These are phyloP conservation scores for Monilinia vaccinii-corymbosi DNA, from an alignment of 2,329 filamentous ascomycete genomes.

Conservation along the genomic window DNA sequence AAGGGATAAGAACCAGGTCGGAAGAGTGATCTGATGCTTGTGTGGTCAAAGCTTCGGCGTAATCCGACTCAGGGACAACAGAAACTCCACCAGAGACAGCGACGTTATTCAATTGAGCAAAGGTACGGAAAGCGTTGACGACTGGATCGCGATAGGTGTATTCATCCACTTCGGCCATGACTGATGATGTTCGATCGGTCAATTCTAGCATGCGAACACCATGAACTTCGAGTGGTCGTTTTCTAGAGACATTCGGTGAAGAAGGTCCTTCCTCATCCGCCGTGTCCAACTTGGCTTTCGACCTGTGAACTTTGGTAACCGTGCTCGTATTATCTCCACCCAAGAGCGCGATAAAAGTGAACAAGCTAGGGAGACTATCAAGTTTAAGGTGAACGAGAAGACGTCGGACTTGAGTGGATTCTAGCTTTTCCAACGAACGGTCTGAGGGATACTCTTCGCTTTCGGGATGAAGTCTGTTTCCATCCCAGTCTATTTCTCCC, in stretches of 20 bases:
- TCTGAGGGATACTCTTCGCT: conserved; percentile 29
- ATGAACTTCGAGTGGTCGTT: conserved; percentile 37
- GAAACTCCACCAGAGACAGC: conserved; percentile 74
- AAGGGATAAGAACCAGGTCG: conserved; percentile 75
- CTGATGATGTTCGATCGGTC: conserved; percentile 85
- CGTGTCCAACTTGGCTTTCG: conserved; percentile 26
- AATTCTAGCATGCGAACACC: conserved; percentile 81
- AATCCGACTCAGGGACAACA: conserved; percentile 68
- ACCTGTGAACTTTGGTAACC: conserved; percentile 29
- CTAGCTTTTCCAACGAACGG: conserved; percentile 39
- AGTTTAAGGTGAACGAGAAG: conserved; percentile 75
- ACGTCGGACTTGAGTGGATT: conserved; percentile 45
- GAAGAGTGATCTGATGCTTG: conserved; percentile 62
- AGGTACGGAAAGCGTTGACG: conserved; percentile 82
- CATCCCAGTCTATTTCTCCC: conserved; percentile 87
- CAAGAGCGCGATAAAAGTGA: conserved; percentile 74
- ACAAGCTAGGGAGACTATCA: conserved; percentile 73
- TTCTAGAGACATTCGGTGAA: conserved; percentile 18
- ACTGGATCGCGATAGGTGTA: conserved; percentile 68
- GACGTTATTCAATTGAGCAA: conserved; percentile 76
- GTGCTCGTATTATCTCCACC: conserved; percentile 40
- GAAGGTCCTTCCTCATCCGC: conserved; percentile 22
- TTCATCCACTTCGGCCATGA: conserved; percentile 84
- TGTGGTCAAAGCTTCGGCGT: conserved; percentile 65
- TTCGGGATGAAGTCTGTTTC: conserved; percentile 36